Evolutionary conservation across 306 rosid genomes (phyloP).

Genomic region (Inga leiocalycina): DNA sequence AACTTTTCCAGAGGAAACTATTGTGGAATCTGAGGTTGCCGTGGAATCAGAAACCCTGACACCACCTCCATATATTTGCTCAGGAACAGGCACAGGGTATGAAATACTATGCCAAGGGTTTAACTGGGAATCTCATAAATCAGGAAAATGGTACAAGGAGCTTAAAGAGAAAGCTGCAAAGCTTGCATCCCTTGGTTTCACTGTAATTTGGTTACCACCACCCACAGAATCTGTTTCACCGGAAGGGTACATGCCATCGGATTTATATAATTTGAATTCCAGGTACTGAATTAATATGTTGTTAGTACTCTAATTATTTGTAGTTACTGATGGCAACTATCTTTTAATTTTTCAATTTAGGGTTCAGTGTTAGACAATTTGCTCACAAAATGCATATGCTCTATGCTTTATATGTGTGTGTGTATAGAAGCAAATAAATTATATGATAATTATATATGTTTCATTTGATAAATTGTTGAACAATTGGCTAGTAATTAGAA

Average conservation of each 20-base stretch:
- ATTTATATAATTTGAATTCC: slow-evolving; percentile 87
- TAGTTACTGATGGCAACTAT: neutral
- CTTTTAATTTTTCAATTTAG: neutral
- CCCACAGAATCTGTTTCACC: slow-evolving; percentile 98
- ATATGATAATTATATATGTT: neutral
- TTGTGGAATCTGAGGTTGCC: slow-evolving; percentile 39
- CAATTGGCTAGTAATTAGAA: too few relatives aligned
- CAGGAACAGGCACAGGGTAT: slow-evolving; percentile 85
- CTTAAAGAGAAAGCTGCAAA: slow-evolving; percentile 74
- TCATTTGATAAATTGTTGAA: neutral
- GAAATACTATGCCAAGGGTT: slow-evolving; percentile 98
- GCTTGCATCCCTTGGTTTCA: slow-evolving; percentile 76
- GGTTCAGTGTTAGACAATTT: slow-evolving; percentile 6
- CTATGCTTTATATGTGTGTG: neutral
- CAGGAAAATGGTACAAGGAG: slow-evolving; percentile 89
- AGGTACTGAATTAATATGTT: slow-evolving; percentile 56
- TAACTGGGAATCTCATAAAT: slow-evolving; percentile 97
- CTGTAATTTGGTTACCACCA: slow-evolving; percentile 94
- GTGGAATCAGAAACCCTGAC: slow-evolving; percentile 31
- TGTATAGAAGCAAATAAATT: neutral
- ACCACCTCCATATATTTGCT: slow-evolving; percentile 38
- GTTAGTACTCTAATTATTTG: slow-evolving; percentile 13
- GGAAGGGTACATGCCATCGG: slow-evolving; percentile 96
- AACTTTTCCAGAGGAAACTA: slow-evolving; percentile 57
- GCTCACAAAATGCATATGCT: neutral